Conservation (phyloP, 106 monocot species). For the Narthecium ossifragum region DNA sequence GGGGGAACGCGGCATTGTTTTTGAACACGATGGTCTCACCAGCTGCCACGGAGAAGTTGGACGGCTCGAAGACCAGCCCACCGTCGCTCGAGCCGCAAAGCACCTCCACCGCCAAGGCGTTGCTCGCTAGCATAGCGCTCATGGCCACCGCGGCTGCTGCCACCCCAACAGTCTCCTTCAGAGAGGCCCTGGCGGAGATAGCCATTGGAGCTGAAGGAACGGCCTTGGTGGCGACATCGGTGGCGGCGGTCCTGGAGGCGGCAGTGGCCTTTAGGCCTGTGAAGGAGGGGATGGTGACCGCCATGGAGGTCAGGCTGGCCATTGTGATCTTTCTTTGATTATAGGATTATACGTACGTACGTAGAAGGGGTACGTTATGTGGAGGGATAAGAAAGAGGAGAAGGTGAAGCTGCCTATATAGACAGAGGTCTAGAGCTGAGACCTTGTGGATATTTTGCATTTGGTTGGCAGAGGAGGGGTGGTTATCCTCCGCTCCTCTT, state of each 20-base stretch:
- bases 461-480: no score
- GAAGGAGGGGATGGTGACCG: constrained; percentile 72
- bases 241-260: not conserved
- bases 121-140: constrained; percentile 50
- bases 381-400: no score
- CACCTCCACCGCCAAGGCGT: constrained; percentile 51
- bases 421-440: no score
- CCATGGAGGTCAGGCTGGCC: constrained; percentile 58
- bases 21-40: constrained; percentile 79
- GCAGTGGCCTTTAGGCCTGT: constrained; percentile 42
- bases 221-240: constrained; percentile 1
- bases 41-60: constrained; percentile 32
- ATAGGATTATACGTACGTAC: no score
- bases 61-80: constrained; percentile 64
- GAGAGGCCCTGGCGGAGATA: constrained; percentile 37
- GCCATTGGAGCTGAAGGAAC: not conserved
- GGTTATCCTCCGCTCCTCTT: no score
- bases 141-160: constrained; percentile 42
- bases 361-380: no score
- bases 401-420: no score
- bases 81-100: constrained; percentile 53
- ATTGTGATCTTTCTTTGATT: constrained; percentile 8
- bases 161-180: constrained; percentile 35
- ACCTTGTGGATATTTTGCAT: no score
- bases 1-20: constrained; percentile 96